Base-by-base conservation (phyloP, 768 basidiomycete species). In the Galerina sulciceps region DNA sequence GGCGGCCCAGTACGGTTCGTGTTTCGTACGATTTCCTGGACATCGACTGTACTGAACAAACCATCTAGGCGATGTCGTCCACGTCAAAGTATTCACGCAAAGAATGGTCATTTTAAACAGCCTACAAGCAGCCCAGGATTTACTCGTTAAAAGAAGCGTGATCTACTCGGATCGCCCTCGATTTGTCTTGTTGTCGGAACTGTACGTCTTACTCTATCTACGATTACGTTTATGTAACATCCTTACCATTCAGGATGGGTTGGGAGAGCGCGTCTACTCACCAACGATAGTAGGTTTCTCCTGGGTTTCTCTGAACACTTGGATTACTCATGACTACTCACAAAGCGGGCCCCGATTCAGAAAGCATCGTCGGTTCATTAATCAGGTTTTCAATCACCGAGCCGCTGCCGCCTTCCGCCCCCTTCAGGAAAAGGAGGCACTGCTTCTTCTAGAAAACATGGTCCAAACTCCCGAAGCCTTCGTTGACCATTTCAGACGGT, bases 121-220 rank as follows among this genome's bases (percentile, higher is more conserved):
- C 57, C 59, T 72, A 60, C 73, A 78, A 57, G 78, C 75, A 6
- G 75, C 77, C 35, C 73, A 74, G 10, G 82, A 80, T 52, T 69
- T 87, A 18, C 71, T 87, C 23, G 84, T 85, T 41, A 84, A 78
- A 64, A 76, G 82, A 49, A 79, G 84, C 52, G 65, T 77, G n/a
- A 81, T 82, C 45, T 85, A 84, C 63, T 85, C 84, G 13, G 76
- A 83, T 68, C 76, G 80, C 34, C 81, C 80, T 49, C 73, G 78
- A 47, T 80, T 81, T 57, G 79, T 82, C 20, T 65, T 82, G 45
- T 69, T 80, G 53, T 75, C 76, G 43, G 81, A 84, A 62, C 66
- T 84, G 81, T 82, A 58, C 52, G 80, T 73, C 36, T 58, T 46
- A 2, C 13, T 46, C 6, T 17, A 41, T 49, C 31, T 23, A 22